A percentile compares a stretch with the other conserved stretches of the same genome.
phyloP scores from a whole-genome alignment of 75 land plant genomes.

The Cryptomeria japonica region DNA sequence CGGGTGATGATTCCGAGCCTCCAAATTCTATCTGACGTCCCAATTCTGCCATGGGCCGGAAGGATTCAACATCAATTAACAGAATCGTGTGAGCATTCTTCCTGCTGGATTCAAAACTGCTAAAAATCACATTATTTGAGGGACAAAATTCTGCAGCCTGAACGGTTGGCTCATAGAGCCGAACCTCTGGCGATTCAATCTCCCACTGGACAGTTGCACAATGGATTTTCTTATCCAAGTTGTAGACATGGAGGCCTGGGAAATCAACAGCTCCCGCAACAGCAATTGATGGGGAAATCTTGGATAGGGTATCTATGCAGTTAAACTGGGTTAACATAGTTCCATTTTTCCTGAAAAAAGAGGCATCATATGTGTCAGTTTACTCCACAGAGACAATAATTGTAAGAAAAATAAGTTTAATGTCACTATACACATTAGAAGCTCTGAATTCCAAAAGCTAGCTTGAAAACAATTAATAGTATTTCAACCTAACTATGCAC shows the following conservation, averaged over 20 bases:
- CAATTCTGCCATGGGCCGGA: conserved; percentile 51
- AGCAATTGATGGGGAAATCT: conserved; percentile 41
- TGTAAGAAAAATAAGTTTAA: background rate
- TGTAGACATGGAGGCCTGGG: conserved; percentile 79
- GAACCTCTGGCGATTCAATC: background rate
- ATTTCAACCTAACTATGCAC: background rate
- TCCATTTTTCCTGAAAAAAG: conserved; percentile 16
- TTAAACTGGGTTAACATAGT: conserved; percentile 81
- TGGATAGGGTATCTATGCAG: conserved; percentile 49
- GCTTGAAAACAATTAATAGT: background rate
- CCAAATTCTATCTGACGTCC: conserved; percentile 57
- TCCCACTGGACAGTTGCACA: background rate
- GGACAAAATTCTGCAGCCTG: conserved; percentile 61
- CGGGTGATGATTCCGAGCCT: conserved; percentile 57
- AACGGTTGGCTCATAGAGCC: conserved; percentile 45
- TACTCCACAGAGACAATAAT: background rate
- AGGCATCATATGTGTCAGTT: background rate
- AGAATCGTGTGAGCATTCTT: conserved; percentile 68
- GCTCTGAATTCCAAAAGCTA: background rate
- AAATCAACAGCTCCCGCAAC: conserved; percentile 58
- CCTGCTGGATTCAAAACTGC: conserved; percentile 75
- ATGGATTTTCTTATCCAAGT: conserved; percentile 11
- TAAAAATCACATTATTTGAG: conserved; percentile 39
- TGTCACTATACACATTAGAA: background rate
- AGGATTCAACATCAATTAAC: conserved; percentile 46